Evolutionary conservation across 306 rosid genomes (phyloP), one percentile per base, ranked within the genome.

Genomic region (Vigna mungo): DNA sequence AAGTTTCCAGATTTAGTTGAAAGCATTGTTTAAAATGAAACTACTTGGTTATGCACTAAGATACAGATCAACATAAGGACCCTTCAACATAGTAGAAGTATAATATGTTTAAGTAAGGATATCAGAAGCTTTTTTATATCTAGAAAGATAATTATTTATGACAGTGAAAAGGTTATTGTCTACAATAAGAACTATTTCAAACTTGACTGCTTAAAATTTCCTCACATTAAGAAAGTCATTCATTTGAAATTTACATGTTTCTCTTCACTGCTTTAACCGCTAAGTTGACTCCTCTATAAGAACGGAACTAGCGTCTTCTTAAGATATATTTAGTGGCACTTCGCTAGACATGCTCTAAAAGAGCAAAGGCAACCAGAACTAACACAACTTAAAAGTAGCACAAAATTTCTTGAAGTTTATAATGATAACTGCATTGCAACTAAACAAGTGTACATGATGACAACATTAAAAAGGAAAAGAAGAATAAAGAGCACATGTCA

Each of bases 191-290:
- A 44, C 5, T 41, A 8, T 30, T 73, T 37, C 47, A 60, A 59
- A 49, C 14, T 43, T 37, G 36, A 12, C 71, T 1, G 14, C 6
- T 5, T 27, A 23, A 23, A 49, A 48, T 59, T n/a, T 27, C 49
- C 2, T 10, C 34, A 47, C 61, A 8, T 9, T 16, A 63, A 12
- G 72, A 47, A 46, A n/a, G 63, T 20, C 25, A 11, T 66, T 41
- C 44, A 54, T 67, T 17, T 67, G 36, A 77, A 39, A 54, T 55
- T 80, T 49, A 52, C 15, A 21, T 70, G 69, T 10, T 72, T 63
- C 39, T 43, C 51, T 21, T 34, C 5, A 52, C 41, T 8, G 12
- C 32, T 39, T 78, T 53, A 53, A 21, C 25, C 21, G 41, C 14
- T 37, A 30, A 10, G 72, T 61, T 62, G 59, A 41, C 51, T 41